Conservation (phyloP, 2,329 filamentous ascomycete genomes). For the Chrysosporium queenslandicum region DNA sequence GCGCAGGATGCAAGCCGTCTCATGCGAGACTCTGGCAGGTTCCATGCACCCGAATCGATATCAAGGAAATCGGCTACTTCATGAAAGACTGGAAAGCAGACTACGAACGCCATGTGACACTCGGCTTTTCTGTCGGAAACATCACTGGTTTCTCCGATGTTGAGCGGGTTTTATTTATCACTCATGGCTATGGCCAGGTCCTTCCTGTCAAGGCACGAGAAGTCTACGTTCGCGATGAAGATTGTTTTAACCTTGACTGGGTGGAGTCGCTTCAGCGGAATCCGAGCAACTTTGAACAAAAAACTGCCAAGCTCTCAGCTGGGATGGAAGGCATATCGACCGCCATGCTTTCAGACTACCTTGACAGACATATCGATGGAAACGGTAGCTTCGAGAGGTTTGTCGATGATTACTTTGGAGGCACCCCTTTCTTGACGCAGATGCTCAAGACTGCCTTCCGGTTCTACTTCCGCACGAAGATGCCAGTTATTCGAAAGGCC, state of each 20-base stretch:
- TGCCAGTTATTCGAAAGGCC: conserved; percentile 85
- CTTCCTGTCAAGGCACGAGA: conserved; percentile 88
- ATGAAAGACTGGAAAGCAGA: conserved; percentile 99
- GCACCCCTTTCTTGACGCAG: conserved; percentile 87
- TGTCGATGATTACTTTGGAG: conserved; percentile 92
- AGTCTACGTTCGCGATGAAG: conserved; percentile 82
- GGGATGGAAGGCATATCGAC: conserved; percentile 79
- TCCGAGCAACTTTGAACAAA: conserved; percentile 71
- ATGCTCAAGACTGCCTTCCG: conserved; percentile 93
- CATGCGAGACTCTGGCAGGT: conserved; percentile 96
- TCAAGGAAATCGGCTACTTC: conserved; percentile 97
- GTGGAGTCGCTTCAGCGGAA: conserved; percentile 69
- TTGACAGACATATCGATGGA: conserved; percentile 87
- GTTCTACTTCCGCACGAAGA: conserved; percentile 79
- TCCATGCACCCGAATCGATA: conserved; percentile 93
- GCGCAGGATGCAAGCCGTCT: conserved; percentile 86
- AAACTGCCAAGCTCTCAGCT: conserved; percentile 79
- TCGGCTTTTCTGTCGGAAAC: conserved; percentile 84
- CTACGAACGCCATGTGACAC: conserved; percentile 79
- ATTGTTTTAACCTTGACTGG: conserved; percentile 91
- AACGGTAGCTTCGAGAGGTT: conserved; percentile 86
- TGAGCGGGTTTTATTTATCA: conserved; percentile 72
- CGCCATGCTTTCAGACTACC: conserved; percentile 74
- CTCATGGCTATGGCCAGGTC: conserved; percentile 88
- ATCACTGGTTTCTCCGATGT: conserved; percentile 70